Base-by-base conservation (phyloP, 768 basidiomycete species). In the Boletus patriciae region DNA sequence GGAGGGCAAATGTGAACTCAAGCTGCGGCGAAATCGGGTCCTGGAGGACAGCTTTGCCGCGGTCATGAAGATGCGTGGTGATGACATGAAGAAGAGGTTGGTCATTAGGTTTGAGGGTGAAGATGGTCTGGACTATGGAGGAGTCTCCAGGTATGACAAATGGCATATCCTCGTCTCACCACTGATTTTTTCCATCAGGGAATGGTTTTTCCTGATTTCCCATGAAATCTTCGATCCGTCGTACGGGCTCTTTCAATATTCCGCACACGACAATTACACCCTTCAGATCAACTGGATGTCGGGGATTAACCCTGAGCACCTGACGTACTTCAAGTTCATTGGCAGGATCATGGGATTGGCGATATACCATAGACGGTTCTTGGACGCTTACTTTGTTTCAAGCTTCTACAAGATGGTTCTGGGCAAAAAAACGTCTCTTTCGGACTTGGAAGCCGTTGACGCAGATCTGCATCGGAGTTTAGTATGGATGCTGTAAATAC, bases 41-140 rank as follows among this genome's bases (percentile, higher is more conserved):
- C 78, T 95, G 64, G 94, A 95, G 70, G 94, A 95, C 64, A 89
- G 87, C 66, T 96, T 89, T 70, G 79, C 83, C 50, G 84, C 90
- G 58, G 83, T 94, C 46, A 95, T 95, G 93, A 84, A 83, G 19
- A 76, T 88, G 60, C 83, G 83, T 29, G 86, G 87, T 1, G 81
- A 84, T 50, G 86, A 90, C 49, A 66, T 92, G 59, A 88, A 87
- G 68, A 82, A 83, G 68, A 73, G 86, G 58, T 67, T 92, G 58
- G 83, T 89, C 79, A 80, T 91, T 43, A 85, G 77, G 65, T 92
- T 92, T 54, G 88, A 90, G 21, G 86, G 86, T 27, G 90, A 92
- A 66, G 90, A 90, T 64, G 89, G 87, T 10, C 67, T 92, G 56
- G 89, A 91, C 69, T 88, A 88, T 61, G 88, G 87, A 60, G 88